Evolutionary conservation across 345 rosid species (phyloP).

Genomic region (Populus simonii): DNA sequence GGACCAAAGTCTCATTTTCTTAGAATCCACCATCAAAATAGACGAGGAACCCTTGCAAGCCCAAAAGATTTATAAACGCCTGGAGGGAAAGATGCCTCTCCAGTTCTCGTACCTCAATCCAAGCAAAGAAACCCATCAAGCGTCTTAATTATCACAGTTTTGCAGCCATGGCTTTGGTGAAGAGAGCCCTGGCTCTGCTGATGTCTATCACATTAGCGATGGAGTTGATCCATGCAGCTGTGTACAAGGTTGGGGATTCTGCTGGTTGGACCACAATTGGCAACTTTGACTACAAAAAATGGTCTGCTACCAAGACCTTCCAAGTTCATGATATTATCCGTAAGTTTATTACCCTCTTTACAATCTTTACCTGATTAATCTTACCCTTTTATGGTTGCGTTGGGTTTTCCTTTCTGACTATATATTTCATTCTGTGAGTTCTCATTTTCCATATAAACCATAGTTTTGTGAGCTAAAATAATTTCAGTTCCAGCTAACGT

Average conservation of each 20-base stretch:
- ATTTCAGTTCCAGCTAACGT: background rate
- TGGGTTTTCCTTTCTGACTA: background rate
- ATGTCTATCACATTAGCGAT: slow-evolving; percentile 13
- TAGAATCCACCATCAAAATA: background rate
- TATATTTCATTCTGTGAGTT: background rate
- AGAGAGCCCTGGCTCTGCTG: slow-evolving; percentile 16
- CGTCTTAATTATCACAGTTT: background rate
- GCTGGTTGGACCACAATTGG: slow-evolving; percentile 96
- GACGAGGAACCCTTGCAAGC: background rate
- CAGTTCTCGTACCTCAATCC: slow-evolving; percentile 2
- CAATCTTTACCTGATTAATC: background rate
- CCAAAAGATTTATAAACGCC: slow-evolving; percentile 17
- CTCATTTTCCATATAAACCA: background rate
- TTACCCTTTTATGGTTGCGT: too few relatives aligned
- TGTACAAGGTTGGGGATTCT: slow-evolving; percentile 79
- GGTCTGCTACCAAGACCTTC: slow-evolving; percentile 79
- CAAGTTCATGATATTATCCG: slow-evolving; percentile 65
- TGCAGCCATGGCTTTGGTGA: slow-evolving; percentile 20
- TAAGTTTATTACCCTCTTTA: slow-evolving; percentile 28
- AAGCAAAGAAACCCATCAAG: background rate
- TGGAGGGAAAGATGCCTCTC: background rate
- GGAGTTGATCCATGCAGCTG: slow-evolving; percentile 39
- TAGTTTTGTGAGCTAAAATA: background rate
- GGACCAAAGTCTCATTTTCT: background rate
- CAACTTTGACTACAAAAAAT: slow-evolving; percentile 71